Percentiles rank a stretch among this genome's conserved stretches.
Evolutionary conservation across 208 protist species (phyloP).

Genomic region (Polymyxa betae): DNA sequence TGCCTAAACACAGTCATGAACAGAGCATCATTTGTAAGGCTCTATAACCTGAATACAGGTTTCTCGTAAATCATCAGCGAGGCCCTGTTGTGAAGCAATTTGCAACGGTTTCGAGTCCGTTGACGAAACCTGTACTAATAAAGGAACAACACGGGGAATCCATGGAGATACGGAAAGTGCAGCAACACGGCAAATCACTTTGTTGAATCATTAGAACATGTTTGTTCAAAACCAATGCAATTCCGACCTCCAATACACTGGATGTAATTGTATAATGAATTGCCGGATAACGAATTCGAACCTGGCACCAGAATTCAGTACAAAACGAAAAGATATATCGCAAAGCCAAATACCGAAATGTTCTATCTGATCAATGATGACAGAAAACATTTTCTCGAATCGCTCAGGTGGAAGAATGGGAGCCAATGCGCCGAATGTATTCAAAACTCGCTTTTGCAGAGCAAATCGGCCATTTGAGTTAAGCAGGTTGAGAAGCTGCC

Average conservation of each 20-base stretch:
- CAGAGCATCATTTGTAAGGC: background rate
- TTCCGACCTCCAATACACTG: background rate
- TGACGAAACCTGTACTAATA: background rate
- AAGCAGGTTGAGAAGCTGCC: background rate
- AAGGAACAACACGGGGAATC: background rate
- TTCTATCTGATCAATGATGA: conserved; percentile 44
- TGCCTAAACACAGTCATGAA: background rate
- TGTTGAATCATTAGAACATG: background rate
- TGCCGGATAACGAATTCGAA: background rate
- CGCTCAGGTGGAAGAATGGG: background rate
- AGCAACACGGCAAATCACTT: background rate
- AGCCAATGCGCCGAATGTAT: background rate
- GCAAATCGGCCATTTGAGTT: background rate
- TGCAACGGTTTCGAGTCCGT: background rate
- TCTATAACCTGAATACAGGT: background rate
- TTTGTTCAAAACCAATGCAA: background rate
- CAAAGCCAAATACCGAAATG: too few relatives aligned
- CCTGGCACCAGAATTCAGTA: too few relatives aligned
- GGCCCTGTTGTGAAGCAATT: background rate
- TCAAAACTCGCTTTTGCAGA: background rate
- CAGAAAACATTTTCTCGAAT: background rate
- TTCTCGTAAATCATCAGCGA: background rate
- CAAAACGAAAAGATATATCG: too few relatives aligned
- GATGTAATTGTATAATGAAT: conserved; percentile 8
- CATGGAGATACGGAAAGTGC: background rate